phyloP scores from a whole-genome alignment of 164 flowering plant genomes.

The Echeveria elegans region DNA sequence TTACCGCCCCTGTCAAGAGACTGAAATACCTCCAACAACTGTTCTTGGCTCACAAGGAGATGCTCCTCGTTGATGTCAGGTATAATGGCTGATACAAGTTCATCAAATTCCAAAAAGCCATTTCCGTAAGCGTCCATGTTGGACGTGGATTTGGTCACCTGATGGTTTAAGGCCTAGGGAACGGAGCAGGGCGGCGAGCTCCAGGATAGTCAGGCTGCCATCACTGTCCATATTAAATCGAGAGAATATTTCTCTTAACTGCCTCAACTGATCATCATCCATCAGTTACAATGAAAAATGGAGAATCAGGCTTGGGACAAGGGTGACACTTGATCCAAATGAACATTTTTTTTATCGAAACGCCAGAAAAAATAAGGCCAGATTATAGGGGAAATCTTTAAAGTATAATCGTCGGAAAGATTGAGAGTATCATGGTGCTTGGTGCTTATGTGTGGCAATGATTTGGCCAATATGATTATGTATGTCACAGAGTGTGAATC shows the following conservation, averaged over 20 bases:
- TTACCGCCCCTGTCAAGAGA: slow-evolving; percentile 30
- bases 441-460: no score
- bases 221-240: slow-evolving; percentile 33
- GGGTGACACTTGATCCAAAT: neutral
- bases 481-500: no score
- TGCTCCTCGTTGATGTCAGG: slow-evolving; percentile 18
- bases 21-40: slow-evolving; percentile 20
- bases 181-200: slow-evolving; percentile 30
- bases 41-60: slow-evolving; percentile 18
- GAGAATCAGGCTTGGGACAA: neutral
- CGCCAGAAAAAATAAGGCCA: neutral
- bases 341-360: no score
- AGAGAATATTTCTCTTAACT: slow-evolving; percentile 27
- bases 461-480: no score
- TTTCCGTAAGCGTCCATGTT: slow-evolving; percentile 27
- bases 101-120: slow-evolving; percentile 28
- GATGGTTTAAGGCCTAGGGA: slow-evolving; percentile 28
- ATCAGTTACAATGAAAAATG: neutral
- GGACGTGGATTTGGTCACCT: slow-evolving; percentile 24
- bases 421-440: no score
- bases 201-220: slow-evolving; percentile 30
- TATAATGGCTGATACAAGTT: slow-evolving; percentile 18
- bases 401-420: no score
- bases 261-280: slow-evolving; percentile 21
- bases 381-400: neutral